Evolutionary conservation across 2,329 filamentous ascomycete species (phyloP).

Genomic region (Mycosphaerella sp.): DNA sequence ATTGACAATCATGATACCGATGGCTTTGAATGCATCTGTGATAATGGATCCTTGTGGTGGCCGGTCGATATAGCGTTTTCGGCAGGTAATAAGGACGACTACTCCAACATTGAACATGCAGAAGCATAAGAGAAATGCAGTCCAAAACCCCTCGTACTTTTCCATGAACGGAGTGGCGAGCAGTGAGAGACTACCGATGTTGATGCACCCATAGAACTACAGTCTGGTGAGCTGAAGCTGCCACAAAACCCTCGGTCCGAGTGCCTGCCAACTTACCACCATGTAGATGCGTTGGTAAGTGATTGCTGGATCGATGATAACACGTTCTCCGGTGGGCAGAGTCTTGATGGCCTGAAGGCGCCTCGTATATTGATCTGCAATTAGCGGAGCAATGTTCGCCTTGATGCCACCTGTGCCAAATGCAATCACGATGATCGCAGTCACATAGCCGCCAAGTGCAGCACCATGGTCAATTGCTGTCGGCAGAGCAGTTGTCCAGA

Average conservation of each 20-base stretch:
- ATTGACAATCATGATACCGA: constrained; percentile 50
- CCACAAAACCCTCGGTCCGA: too few species aligned
- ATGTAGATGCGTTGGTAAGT: constrained; percentile 47
- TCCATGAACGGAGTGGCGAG: constrained; percentile 65
- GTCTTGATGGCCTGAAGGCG: constrained; percentile 39
- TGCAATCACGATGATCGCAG: constrained; percentile 63
- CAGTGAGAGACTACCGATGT: constrained; percentile 62
- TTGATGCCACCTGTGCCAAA: constrained; percentile 76
- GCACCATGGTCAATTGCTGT: constrained; percentile 54
- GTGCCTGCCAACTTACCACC: constrained; percentile 37
- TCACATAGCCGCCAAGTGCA: constrained; percentile 58
- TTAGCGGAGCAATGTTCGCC: constrained; percentile 59
- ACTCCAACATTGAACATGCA: constrained; percentile 59
- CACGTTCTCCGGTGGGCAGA: constrained; percentile 38
- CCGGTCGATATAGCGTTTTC: constrained; percentile 37
- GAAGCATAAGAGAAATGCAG: constrained; percentile 57
- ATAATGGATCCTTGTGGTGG: constrained; percentile 59
- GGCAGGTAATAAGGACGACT: constrained; percentile 44
- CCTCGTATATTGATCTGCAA: constrained; percentile 45
- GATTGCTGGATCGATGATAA: constrained; percentile 44
- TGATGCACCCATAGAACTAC: constrained; percentile 64
- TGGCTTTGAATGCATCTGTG: constrained; percentile 57
- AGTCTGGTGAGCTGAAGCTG: too few species aligned
- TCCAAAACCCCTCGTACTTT: constrained; percentile 59
- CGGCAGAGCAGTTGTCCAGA: constrained; percentile 61